Percentiles rank a stretch among this genome's conserved stretches.
These are phyloP conservation scores for Aspergillus sp. DNA, from an alignment of 2,329 filamentous ascomycete species.

Conservation along the genomic window DNA sequence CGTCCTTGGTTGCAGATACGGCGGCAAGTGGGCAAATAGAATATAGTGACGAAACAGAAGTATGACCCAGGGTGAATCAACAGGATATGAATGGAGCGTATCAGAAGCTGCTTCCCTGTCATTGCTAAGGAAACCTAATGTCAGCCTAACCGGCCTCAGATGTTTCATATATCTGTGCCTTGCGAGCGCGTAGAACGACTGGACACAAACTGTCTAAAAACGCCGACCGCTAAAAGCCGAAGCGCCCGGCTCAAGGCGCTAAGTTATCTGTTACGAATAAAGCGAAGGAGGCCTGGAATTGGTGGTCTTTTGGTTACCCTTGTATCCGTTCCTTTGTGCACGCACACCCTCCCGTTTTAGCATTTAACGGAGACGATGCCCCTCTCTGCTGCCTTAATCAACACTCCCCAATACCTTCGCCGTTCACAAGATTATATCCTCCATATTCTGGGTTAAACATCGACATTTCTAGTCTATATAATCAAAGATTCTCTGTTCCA, in stretches of 20 bases:
- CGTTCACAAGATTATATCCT: background rate
- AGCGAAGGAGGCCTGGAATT: background rate
- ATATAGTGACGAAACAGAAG: background rate
- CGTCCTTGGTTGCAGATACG: background rate
- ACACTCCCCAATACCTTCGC: background rate
- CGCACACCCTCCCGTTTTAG: background rate
- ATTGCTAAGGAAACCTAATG: background rate
- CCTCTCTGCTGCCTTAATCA: background rate
- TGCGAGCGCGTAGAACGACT: background rate
- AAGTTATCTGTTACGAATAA: background rate
- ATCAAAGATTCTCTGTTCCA: background rate
- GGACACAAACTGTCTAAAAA: background rate
- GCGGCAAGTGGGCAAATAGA: background rate
- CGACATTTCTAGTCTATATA: background rate
- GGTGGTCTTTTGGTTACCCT: background rate
- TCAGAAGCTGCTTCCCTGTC: background rate
- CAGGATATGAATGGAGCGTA: background rate
- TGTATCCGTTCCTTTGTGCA: background rate
- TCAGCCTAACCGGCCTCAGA: background rate
- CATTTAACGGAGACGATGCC: background rate
- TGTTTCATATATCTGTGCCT: background rate
- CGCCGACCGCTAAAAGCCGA: background rate
- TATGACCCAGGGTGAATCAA: background rate
- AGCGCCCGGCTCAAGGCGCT: background rate
- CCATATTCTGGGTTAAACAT: background rate